These are phyloP conservation scores for Antitrichia curtipendula DNA, from an alignment of 225 moss, liverwort and hornwort species.

Conservation along the genomic window DNA sequence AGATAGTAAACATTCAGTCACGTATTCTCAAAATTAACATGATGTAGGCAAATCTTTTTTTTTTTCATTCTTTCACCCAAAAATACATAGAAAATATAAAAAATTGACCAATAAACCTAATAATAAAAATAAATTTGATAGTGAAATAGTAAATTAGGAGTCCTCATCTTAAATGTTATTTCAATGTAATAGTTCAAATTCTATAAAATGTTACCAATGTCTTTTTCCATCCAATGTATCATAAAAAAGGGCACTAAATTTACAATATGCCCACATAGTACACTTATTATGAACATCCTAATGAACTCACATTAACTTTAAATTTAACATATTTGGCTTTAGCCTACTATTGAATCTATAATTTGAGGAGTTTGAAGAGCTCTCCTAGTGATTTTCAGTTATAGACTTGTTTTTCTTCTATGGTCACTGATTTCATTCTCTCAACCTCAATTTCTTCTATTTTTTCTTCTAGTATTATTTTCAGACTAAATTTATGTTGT, in stretches of 20 bases:
- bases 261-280: not conserved
- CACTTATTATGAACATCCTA: not conserved
- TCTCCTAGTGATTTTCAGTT: too few relatives aligned
- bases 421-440: accelerated
- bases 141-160: too few relatives aligned
- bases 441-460: not conserved
- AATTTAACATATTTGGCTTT: not conserved
- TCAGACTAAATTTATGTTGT: not conserved
- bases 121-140: too few relatives aligned
- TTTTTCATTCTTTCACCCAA: not conserved
- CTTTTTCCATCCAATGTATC: not conserved
- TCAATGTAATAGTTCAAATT: not conserved
- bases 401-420: accelerated
- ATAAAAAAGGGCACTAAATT: not conserved
- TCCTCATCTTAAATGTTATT: not conserved
- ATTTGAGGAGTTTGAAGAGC: not conserved
- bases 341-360: not conserved
- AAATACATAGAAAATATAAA: not conserved
- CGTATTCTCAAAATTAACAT: not conserved
- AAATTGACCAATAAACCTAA: not conserved
- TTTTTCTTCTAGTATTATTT: not conserved
- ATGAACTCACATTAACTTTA: not conserved
- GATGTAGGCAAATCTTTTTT: accelerated
- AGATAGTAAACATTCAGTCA: not conserved
- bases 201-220: too few relatives aligned